These are phyloP conservation scores for Debaryomycetaceae sp. DNA, from an alignment of 1,139 yeast species.

Conservation along the genomic window DNA sequence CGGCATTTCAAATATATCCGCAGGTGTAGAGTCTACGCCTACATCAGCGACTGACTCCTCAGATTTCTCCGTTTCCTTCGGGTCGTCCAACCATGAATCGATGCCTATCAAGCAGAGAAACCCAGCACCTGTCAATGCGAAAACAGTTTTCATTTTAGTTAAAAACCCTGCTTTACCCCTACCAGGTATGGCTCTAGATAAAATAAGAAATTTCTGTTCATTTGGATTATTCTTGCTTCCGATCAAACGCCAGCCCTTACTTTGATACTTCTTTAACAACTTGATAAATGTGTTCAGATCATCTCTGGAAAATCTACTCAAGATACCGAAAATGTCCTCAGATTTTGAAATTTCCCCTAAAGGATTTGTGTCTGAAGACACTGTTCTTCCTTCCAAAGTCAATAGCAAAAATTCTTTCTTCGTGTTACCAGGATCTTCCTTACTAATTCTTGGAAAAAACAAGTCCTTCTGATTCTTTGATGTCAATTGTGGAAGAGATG, in stretches of 20 bases:
- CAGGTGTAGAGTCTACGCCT: neutral
- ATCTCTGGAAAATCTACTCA: slow-evolving; percentile 33
- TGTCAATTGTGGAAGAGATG: neutral
- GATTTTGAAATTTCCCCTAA: slow-evolving; percentile 32
- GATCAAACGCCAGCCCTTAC: slow-evolving; percentile 33
- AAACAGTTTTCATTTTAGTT: slow-evolving; percentile 20
- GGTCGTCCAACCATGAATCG: slow-evolving; percentile 16
- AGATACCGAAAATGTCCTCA: slow-evolving; percentile 45
- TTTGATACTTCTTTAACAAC: slow-evolving; percentile 25
- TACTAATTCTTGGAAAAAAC: slow-evolving; percentile 11
- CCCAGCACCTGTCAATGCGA: slow-evolving; percentile 34
- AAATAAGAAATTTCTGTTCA: slow-evolving; percentile 25
- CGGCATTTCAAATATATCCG: too few relatives aligned
- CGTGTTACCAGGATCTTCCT: slow-evolving; percentile 1
- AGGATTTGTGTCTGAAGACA: slow-evolving; percentile 37
- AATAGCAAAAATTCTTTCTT: slow-evolving; percentile 42
- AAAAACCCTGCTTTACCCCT: slow-evolving; percentile 8
- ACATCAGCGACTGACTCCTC: neutral
- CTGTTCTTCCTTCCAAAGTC: slow-evolving; percentile 39
- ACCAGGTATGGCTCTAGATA: slow-evolving; percentile 15
- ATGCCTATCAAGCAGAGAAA: slow-evolving; percentile 27
- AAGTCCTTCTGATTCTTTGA: slow-evolving; percentile 2
- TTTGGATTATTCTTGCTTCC: slow-evolving; percentile 23
- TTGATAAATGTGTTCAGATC: slow-evolving; percentile 27
- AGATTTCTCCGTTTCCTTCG: neutral